Base-by-base conservation (phyloP, 192 early-diverging fungal species). In the Backusella parvicylindrica region DNA sequence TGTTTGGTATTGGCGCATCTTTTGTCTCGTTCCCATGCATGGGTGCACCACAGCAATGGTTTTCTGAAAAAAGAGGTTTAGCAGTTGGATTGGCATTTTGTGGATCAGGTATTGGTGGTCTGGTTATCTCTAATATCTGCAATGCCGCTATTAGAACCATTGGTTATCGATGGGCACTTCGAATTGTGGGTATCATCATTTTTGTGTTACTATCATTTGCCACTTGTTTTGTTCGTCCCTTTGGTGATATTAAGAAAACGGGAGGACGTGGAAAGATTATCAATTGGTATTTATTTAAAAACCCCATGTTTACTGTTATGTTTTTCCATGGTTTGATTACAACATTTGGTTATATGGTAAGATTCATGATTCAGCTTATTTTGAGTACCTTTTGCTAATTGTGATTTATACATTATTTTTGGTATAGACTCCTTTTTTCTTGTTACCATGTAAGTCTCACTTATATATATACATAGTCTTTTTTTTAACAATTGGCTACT, bases 41-140 rank as follows among this genome's bases (percentile, higher is more conserved):
- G 37, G 84, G 86, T 13, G 85, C 92, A 4, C 85, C 90, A 3
- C 74, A 86, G 4, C 91, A 94, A 74, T 96, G 91, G 91, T 94
- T 93, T 76, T 73, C 77, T 60, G 86, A 85, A 71, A 74, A 84
- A 38, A 85, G 91, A 6, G 90, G 89, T 0, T 60, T 95, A 35
- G 95, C 94, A 1, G 82, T 91, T 12, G 94, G 93, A 12, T 64
- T 94, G 37, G 90, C 92, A n/a, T 85, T 92, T 36, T 83, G 92
- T 13, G 95, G 93, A 0, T 85, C 89, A 32, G 92, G 93, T 43
- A 43, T 93, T 18, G 95, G 95, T 66, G 92, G 93, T 3, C 76
- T 95, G 47, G 85, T 80, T 60, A 82, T 95, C 23, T 82, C 89
- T 1, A 86, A 86, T 23, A 82, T 90, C 5, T 85, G 82, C 0